Evolutionary conservation across 2,329 filamentous ascomycete genomes (phyloP).

Genomic region (Colletotrichum noveboracense): DNA sequence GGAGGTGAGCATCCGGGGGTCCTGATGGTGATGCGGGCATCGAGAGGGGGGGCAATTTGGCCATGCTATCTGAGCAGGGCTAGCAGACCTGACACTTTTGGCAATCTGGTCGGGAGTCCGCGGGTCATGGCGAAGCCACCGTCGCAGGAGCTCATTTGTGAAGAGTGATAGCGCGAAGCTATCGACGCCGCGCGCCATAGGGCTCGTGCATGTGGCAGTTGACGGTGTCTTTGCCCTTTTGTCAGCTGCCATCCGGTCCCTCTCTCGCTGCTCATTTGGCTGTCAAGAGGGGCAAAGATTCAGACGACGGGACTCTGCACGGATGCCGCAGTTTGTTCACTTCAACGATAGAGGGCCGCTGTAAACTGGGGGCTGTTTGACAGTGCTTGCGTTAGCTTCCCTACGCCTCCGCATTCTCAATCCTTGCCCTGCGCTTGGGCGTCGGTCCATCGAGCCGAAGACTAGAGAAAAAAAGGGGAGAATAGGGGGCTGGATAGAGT

Average conservation of each 20-base stretch:
- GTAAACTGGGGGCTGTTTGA: background rate
- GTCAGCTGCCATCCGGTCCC: constrained; percentile 19
- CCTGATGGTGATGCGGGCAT: background rate
- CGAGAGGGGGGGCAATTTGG: background rate
- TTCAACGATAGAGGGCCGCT: background rate
- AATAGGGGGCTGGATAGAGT: background rate
- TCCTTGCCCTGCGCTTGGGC: constrained; percentile 8
- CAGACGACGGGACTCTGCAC: background rate
- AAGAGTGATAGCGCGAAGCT: constrained; percentile 9
- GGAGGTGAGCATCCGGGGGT: background rate
- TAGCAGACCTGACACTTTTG: background rate
- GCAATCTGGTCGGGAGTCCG: background rate
- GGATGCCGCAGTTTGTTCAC: background rate
- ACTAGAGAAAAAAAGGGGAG: background rate
- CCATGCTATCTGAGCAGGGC: background rate
- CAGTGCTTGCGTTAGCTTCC: constrained; percentile 1
- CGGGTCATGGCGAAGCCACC: constrained; percentile 15
- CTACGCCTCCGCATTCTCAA: constrained; percentile 1
- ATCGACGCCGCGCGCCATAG: constrained; percentile 3
- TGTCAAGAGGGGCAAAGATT: background rate
- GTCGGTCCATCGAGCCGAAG: background rate
- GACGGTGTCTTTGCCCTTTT: constrained; percentile 2
- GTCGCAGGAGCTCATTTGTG: constrained; percentile 12
- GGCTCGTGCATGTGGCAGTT: constrained; percentile 12
- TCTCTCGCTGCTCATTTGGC: background rate